Conservation (phyloP, 495 filamentous ascomycete genomes). For the Halenospora varia region DNA sequence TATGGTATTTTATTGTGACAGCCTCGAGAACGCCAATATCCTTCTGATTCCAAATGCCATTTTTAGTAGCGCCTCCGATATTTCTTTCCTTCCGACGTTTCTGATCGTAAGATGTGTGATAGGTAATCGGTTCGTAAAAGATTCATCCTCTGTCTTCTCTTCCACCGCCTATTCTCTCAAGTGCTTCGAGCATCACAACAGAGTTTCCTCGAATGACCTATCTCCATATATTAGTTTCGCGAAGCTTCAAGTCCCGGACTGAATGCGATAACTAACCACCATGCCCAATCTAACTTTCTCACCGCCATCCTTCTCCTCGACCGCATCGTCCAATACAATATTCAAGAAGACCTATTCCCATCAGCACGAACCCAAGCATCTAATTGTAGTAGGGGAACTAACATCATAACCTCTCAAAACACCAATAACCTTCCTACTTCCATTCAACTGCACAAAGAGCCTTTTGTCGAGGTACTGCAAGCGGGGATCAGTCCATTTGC, state of each 20-base stretch:
- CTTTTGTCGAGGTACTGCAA: slow-evolving; percentile 97
- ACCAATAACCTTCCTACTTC: slow-evolving; percentile 94
- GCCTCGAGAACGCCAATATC: slow-evolving; percentile 19
- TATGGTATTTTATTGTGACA: slow-evolving; percentile 11
- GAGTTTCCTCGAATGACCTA: slow-evolving; percentile 87
- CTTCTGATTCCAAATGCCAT: slow-evolving; percentile 11
- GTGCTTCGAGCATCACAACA: slow-evolving; percentile 90
- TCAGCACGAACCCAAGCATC: slow-evolving; percentile 2
- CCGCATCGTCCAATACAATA: slow-evolving; percentile 96
- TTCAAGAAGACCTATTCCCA: slow-evolving; percentile 86
- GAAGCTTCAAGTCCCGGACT: neutral
- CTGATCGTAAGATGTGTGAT: neutral
- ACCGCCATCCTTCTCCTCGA: slow-evolving; percentile 88
- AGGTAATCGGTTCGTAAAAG: neutral
- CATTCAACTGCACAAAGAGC: slow-evolving; percentile 95
- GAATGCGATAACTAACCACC: slow-evolving; percentile 59
- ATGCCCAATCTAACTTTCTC: slow-evolving; percentile 91
- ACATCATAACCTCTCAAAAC: slow-evolving; percentile 96
- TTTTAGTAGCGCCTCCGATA: slow-evolving; percentile 8
- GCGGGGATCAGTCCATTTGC: slow-evolving; percentile 17
- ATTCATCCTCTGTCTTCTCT: slow-evolving; percentile 23
- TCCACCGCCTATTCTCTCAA: slow-evolving; percentile 49
- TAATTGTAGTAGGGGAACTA: slow-evolving; percentile 25
- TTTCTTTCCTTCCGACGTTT: neutral
- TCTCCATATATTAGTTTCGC: slow-evolving; percentile 6